These are phyloP conservation scores for Cichorium intybus DNA, from an alignment of 140 eudicot genomes.

Conservation along the genomic window DNA sequence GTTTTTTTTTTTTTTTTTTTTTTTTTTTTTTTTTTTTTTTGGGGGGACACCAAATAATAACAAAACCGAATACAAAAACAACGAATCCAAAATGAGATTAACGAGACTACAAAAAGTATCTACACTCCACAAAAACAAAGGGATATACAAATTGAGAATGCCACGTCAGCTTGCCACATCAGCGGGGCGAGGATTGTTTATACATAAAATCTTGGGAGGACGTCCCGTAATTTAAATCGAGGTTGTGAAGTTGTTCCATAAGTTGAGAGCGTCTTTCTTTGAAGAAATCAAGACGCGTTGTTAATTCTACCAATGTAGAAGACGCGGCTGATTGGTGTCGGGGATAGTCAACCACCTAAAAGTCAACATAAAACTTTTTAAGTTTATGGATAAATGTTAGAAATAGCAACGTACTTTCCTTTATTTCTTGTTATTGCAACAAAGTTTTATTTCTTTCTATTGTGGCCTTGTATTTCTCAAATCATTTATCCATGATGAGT, in stretches of 20 bases:
- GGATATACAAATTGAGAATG: constrained; percentile 37
- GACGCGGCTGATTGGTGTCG: constrained; percentile 77
- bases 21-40: not conserved
- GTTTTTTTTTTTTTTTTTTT: not conserved
- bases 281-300: constrained; percentile 92
- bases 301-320: constrained; percentile 83
- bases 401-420: too few species aligned
- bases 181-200: constrained; percentile 76
- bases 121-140: constrained; percentile 29
- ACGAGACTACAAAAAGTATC: constrained; percentile 18
- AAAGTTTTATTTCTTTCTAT: too few species aligned
- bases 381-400: too few species aligned
- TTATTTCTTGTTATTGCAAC: too few species aligned
- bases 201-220: constrained; percentile 66
- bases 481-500: too few species aligned
- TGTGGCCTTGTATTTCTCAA: too few species aligned
- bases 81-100: not conserved
- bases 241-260: constrained; percentile 94
- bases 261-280: constrained; percentile 94
- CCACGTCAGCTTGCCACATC: constrained; percentile 29
- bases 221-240: constrained; percentile 68
- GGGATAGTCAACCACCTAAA: constrained; percentile 61
- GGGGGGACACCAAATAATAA: constrained; percentile 13
- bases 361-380: not conserved
- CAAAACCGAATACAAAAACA: not conserved